phyloP scores from a whole-genome alignment of 345 rosid species.

The Geranium brycei region DNA sequence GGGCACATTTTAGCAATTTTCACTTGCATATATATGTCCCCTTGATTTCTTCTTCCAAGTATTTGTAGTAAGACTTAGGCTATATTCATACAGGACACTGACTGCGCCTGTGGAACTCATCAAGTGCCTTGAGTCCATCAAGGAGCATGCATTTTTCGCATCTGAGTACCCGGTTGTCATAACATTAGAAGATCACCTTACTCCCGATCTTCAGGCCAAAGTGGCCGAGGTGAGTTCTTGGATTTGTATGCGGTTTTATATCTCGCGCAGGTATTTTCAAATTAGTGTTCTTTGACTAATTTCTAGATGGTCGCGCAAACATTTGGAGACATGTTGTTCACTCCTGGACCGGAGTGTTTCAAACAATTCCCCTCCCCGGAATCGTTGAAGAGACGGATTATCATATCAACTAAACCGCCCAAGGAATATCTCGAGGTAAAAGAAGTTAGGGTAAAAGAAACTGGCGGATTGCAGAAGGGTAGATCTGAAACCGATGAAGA shows the following conservation, averaged over 20 bases:
- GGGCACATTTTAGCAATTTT: too few species aligned
- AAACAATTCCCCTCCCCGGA: constrained; percentile 83
- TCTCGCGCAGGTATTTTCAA: not conserved
- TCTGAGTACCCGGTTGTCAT: constrained; percentile 85
- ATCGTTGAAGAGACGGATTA: constrained; percentile 48
- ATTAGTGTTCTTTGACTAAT: constrained; percentile 5
- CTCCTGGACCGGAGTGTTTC: constrained; percentile 65
- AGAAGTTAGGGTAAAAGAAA: constrained; percentile 27
- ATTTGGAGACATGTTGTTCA: constrained; percentile 71
- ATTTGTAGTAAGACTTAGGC: too few species aligned
- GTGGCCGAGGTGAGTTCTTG: constrained; percentile 50
- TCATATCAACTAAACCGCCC: constrained; percentile 92
- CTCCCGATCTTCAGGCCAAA: constrained; percentile 79
- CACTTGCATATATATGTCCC: not conserved
- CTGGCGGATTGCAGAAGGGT: constrained; percentile 27
- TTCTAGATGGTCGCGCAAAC: constrained; percentile 66
- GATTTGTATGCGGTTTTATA: not conserved
- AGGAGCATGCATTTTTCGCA: constrained; percentile 54
- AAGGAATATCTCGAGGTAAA: constrained; percentile 54
- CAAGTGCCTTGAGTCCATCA: constrained; percentile 62
- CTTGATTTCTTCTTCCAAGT: not conserved
- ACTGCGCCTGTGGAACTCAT: constrained; percentile 72
- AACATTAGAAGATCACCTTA: constrained; percentile 92
- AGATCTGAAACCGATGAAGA: constrained; percentile 33
- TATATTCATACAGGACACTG: constrained; percentile 47